phyloP scores from a whole-genome alignment of 139 green algal genomes.

The Asterochloris sp. region DNA sequence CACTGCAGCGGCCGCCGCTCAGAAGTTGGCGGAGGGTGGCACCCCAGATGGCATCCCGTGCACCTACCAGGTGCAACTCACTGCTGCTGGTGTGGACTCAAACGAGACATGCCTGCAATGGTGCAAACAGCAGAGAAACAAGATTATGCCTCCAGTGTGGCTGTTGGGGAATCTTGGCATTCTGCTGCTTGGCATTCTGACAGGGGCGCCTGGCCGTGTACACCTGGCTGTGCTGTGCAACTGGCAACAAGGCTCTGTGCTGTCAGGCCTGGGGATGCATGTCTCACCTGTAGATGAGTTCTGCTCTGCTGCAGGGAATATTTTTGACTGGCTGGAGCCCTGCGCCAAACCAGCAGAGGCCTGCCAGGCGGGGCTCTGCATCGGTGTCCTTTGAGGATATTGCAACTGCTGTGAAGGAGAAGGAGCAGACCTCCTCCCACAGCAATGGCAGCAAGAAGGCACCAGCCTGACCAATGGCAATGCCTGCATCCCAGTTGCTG shows the following conservation, averaged over 20 bases:
- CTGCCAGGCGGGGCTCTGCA: constrained; percentile 59
- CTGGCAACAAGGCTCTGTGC: neutral
- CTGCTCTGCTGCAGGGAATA: constrained; percentile 58
- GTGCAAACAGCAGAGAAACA: neutral
- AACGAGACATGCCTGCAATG: neutral
- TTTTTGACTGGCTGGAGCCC: constrained; percentile 88
- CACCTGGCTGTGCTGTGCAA: neutral
- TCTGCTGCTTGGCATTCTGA: neutral
- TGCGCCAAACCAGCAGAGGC: constrained; percentile 46
- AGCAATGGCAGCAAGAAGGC: too few relatives aligned
- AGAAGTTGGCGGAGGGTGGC: constrained; percentile 48
- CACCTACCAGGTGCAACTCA: constrained; percentile 38
- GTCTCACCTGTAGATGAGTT: neutral
- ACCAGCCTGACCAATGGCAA: too few relatives aligned
- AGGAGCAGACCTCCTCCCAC: neutral
- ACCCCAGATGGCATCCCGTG: constrained; percentile 37
- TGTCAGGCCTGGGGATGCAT: constrained; percentile 1
- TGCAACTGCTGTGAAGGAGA: neutral
- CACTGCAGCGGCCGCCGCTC: constrained; percentile 59
- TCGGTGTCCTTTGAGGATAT: constrained; percentile 63
- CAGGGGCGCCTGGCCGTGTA: too few relatives aligned
- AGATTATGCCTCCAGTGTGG: neutral
- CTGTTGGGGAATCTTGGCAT: neutral
- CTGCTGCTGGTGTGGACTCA: neutral
- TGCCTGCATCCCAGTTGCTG: too few relatives aligned